Evolutionary conservation across 2,329 filamentous ascomycete genomes (phyloP), one percentile per base, ranked within the genome.

Genomic region (Colletotrichum lentis): DNA sequence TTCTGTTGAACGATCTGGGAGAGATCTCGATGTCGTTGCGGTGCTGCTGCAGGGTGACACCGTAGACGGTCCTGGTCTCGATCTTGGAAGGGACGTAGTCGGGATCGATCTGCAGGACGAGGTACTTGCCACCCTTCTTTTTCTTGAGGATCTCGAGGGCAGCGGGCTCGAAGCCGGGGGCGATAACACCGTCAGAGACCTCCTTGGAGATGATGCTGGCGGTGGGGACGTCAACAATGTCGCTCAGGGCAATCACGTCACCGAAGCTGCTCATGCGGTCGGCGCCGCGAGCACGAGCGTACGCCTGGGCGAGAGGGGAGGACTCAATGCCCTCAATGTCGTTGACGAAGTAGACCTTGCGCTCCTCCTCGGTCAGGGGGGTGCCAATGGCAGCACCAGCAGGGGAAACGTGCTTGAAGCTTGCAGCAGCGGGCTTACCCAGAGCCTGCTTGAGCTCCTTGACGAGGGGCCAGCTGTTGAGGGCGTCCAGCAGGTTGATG

Each of bases 181-280:
- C 96, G 75, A 99, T 93, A 64, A 99, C 91, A 80, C 96, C 96
- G 78, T 99, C 96, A 1, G 95, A 98, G 22, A 99, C 96, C 83
- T 99, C 96, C 77, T 95, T 93, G 70, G 93, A 94, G 83, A 99
- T 97, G 81, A 99, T 97, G 85, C 93, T 97, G 66, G 96, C 96
- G 2, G 96, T 99, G 46, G 94, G 89, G 0, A 96, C 86, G 78
- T 99, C 96, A 66, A 97, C 94, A 63, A 93, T 82, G 77, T 97
- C 92, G 72, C 93, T 97, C 39, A 98, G 88, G 49, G 95, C 96
- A 77, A 98, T 96, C 79, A 98, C 87, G 80, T 99, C 96, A 71
- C 96, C 96, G 77, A 98, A 99, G 83, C 93, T 97, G 80, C 94
- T 97, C 96, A 98, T 98, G 74, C 96, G 92, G 83, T 99, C 96